Evolutionary conservation across 768 basidiomycete genomes (phyloP).

Genomic region (Boletales sp.): DNA sequence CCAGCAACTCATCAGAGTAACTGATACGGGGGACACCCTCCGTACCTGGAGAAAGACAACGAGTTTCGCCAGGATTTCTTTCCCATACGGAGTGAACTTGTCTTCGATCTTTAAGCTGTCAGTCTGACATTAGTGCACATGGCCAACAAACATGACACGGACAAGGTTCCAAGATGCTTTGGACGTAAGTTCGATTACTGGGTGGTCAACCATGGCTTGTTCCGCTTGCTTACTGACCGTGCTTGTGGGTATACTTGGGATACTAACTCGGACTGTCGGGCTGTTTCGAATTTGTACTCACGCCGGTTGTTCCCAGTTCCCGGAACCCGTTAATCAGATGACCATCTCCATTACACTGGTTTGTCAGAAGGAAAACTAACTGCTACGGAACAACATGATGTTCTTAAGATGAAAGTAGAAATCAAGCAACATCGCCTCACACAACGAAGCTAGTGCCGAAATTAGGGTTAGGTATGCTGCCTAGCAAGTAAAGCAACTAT

Average conservation of each 20-base stretch:
- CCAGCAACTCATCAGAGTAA: not conserved
- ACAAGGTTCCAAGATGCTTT: conserved; percentile 88
- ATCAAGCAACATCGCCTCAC: conserved; percentile 1
- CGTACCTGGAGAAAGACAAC: conserved; percentile 79
- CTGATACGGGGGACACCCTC: not conserved
- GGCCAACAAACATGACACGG: conserved; percentile 16
- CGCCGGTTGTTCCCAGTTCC: conserved; percentile 11
- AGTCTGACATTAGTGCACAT: not conserved
- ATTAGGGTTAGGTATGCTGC: conserved; percentile 29
- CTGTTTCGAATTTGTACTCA: not conserved
- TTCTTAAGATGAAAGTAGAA: not conserved
- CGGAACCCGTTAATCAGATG: not conserved
- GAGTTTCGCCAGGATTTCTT: conserved; percentile 80
- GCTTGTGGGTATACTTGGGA: no score
- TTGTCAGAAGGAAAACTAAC: not conserved
- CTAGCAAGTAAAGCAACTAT: conserved; percentile 22
- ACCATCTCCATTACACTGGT: no score
- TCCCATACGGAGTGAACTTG: conserved; percentile 89
- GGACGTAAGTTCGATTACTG: conserved; percentile 74
- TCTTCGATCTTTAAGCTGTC: conserved; percentile 63
- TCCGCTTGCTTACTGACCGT: no score
- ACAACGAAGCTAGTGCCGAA: conserved; percentile 7
- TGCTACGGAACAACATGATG: conserved; percentile 9
- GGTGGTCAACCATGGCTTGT: conserved; percentile 55
- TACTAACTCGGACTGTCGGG: no score